Evolutionary conservation across 345 rosid genomes (phyloP).

Genomic region (Camelina sativa): DNA sequence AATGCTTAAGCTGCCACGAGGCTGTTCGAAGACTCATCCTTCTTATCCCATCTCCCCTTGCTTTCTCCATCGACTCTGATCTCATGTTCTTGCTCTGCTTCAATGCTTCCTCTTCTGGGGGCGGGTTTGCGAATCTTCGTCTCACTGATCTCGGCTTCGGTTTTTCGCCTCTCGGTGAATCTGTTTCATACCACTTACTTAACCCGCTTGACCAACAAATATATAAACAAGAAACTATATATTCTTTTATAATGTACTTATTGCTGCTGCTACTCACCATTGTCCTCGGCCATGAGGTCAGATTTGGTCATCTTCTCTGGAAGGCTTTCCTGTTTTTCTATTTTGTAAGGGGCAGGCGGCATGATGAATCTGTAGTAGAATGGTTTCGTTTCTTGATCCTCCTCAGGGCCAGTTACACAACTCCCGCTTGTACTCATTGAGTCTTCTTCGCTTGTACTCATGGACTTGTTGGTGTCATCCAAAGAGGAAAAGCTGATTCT

Average conservation of each 20-base stretch:
- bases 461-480: constrained; percentile 38
- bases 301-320: constrained; percentile 35
- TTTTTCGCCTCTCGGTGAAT: constrained; percentile 40
- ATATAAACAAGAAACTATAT: no score
- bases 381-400: constrained; percentile 51
- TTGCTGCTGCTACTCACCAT: background rate
- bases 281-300: constrained; percentile 26
- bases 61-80: constrained; percentile 35
- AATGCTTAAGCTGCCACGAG: constrained; percentile 36
- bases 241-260: no score
- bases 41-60: constrained; percentile 21
- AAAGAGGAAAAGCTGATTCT: constrained; percentile 30
- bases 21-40: constrained; percentile 41
- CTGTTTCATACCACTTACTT: constrained; percentile 10
- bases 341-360: constrained; percentile 54
- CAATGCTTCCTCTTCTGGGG: constrained; percentile 37
- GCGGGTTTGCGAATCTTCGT: constrained; percentile 49
- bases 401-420: constrained; percentile 49
- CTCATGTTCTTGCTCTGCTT: constrained; percentile 29
- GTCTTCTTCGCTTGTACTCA: constrained; percentile 55
- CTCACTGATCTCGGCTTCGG: constrained; percentile 76
- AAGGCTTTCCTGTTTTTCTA: constrained; percentile 45
- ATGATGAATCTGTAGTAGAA: constrained; percentile 47
- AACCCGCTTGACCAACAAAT: no score
- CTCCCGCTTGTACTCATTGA: constrained; percentile 34